Evolutionary conservation across 2,329 filamentous ascomycete genomes (phyloP), one percentile per base, ranked within the genome.

Genomic region (Fusarium begoniae): DNA sequence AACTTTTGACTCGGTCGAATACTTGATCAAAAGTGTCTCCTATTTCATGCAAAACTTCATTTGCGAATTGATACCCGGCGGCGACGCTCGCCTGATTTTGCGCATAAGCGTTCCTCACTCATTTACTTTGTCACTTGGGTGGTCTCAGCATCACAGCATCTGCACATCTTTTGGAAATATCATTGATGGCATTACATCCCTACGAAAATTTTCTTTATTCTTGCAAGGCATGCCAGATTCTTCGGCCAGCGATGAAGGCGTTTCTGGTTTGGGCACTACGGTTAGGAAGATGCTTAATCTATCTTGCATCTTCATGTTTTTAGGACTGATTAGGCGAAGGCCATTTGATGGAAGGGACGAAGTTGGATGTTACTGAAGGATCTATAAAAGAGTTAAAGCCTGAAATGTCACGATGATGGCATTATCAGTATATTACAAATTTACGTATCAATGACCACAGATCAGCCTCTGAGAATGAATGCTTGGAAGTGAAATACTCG

Each of bases 21-120:
- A 24, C 38, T 56, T 26, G 30, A 40, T 55, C 48, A 35, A 58
- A 64, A 47, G 45, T 65, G 58, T 66, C 64, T 54, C 66, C 41
- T 59, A 51, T 61, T 71, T 67, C 61, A 56, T 58, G 55, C 70
- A 66, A 67, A 70, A 45, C 56, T 44, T 44, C 75, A 70, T 63
- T 69, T 75, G 73, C 73, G 66, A 73, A 74, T 75, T 73, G 75
- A 79, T 79, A 79, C 77, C 77, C 77, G 62, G 73, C 72, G 66
- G 72, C 54, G 62, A 45, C 30, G 55, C 58, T 61, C 63, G 62
- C 63, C 63, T 74, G 64, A 73, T 74, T 76, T 74, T 77, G 48
- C 63, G 40, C 58, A 72, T 61, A 55, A 59, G 51, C 59, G 37
- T 58, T 54, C 38, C 62, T 62, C 63, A 61, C 48, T 57, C 38